These are phyloP conservation scores for Phytophthora pisi DNA, from an alignment of 352 stramenopile species.

Conservation along the genomic window DNA sequence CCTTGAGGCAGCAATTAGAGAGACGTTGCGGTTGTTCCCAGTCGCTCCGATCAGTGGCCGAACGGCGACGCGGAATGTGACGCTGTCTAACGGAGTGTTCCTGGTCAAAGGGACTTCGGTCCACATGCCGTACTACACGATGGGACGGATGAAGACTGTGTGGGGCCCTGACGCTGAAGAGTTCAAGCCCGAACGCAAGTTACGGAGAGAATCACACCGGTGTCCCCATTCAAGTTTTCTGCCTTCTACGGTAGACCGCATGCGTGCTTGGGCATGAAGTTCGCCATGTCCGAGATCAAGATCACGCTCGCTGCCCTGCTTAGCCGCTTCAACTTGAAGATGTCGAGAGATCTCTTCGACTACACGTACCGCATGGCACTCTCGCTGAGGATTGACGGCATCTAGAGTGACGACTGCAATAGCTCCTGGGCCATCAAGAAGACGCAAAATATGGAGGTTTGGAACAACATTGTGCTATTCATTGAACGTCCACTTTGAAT, in stretches of 20 bases:
- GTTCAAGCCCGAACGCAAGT: conserved; percentile 53
- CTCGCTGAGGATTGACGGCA: conserved; percentile 42
- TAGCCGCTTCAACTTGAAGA: conserved; percentile 40
- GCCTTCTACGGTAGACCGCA: conserved; percentile 52
- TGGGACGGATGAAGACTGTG: conserved; percentile 46
- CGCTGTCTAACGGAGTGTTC: conserved; percentile 54
- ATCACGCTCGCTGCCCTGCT: conserved; percentile 37
- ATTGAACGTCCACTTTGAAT: conserved; percentile 14
- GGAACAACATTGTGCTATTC: background rate
- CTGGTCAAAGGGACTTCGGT: conserved; percentile 44
- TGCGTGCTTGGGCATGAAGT: conserved; percentile 54
- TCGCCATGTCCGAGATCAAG: conserved; percentile 51
- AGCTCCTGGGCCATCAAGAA: background rate
- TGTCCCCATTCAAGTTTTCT: conserved; percentile 55
- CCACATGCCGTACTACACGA: conserved; percentile 48
- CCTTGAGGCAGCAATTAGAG: conserved; percentile 49
- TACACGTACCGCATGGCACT: conserved; percentile 41
- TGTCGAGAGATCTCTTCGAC: conserved; percentile 25
- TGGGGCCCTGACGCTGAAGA: conserved; percentile 55
- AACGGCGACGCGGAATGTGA: conserved; percentile 50
- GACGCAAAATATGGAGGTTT: background rate
- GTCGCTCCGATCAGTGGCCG: conserved; percentile 57
- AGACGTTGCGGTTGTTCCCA: conserved; percentile 62
- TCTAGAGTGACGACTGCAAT: background rate
- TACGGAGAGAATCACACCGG: conserved; percentile 21